Evolutionary conservation across 2,329 filamentous ascomycete species (phyloP).

Genomic region (Anthostomella pinea): DNA sequence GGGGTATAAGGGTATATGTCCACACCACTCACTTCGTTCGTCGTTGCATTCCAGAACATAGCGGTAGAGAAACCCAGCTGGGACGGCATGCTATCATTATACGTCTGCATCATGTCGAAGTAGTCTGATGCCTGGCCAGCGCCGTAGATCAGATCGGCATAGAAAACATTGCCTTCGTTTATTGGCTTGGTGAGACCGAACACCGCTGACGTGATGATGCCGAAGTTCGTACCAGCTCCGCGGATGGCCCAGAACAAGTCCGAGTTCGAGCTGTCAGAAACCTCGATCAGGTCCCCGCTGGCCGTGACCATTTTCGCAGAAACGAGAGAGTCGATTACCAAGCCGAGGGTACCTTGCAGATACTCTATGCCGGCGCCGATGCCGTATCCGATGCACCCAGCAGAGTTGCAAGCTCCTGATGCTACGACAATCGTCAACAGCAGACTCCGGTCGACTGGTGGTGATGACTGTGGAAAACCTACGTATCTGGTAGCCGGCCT

Average conservation of each 20-base stretch:
- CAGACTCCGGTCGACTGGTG: too few relatives aligned
- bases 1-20: too few relatives aligned
- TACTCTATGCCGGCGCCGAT: slow-evolving; percentile 18
- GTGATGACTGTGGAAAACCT: background rate
- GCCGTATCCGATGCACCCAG: slow-evolving; percentile 13
- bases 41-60: slow-evolving; percentile 8
- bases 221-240: slow-evolving; percentile 12
- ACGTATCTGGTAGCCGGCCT: slow-evolving; percentile 7
- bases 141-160: slow-evolving; percentile 10
- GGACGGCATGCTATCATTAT: slow-evolving; percentile 5
- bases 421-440: too few relatives aligned
- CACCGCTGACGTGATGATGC: slow-evolving; percentile 10
- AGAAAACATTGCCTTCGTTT: slow-evolving; percentile 1
- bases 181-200: slow-evolving; percentile 4
- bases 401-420: slow-evolving; percentile 4
- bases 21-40: slow-evolving; percentile 5
- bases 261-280: slow-evolving; percentile 12
- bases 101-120: slow-evolving; percentile 6
- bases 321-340: slow-evolving; percentile 16
- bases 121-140: slow-evolving; percentile 1
- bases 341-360: slow-evolving; percentile 13
- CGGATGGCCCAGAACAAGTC: slow-evolving; percentile 13
- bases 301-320: slow-evolving; percentile 20
- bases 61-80: slow-evolving; percentile 6
- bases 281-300: slow-evolving; percentile 10